These are phyloP conservation scores for Blastocystis sp. DNA, from an alignment of 352 stramenopile genomes.

Conservation along the genomic window DNA sequence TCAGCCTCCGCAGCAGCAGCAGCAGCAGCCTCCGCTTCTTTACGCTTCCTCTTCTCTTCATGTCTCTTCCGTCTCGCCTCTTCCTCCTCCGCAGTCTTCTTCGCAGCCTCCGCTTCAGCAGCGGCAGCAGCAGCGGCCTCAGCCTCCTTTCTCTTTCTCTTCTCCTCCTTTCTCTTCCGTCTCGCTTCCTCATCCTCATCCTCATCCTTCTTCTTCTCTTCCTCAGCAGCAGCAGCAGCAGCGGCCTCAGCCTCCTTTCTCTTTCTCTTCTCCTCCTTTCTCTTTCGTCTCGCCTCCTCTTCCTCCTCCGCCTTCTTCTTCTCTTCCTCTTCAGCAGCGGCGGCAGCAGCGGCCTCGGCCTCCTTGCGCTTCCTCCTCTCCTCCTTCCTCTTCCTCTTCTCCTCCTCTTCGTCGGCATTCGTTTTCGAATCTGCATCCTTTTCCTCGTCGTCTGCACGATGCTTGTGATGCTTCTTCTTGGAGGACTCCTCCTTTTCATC, in stretches of 20 bases:
- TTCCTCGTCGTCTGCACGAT: neutral
- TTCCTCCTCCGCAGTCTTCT: too few species aligned
- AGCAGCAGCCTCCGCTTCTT: neutral
- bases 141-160: neutral
- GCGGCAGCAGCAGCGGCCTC: too few species aligned
- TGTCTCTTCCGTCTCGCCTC: neutral
- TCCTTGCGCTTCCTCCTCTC: neutral
- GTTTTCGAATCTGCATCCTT: too few species aligned
- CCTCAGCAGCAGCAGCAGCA: conserved; percentile 6
- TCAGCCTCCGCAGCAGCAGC: conserved; percentile 10
- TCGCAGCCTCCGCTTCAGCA: too few species aligned
- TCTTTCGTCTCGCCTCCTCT: conserved; percentile 14
- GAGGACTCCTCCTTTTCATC: neutral
- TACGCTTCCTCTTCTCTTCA: conserved; percentile 25
- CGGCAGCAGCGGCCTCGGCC: too few species aligned
- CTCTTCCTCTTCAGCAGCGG: too few species aligned
- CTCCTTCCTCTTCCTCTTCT: conserved; percentile 39
- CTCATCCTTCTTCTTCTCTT: neutral
- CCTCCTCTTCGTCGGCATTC: conserved; percentile 11
- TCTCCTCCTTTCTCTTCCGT: neutral
- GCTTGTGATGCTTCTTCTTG: conserved; percentile 40
- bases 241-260: conserved; percentile 18
- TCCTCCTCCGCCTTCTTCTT: too few species aligned
- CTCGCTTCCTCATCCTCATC: conserved; percentile 18
- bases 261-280: conserved; percentile 36